Conservation (phyloP, 2,329 filamentous ascomycete species). For the Verticillium longisporum region DNA sequence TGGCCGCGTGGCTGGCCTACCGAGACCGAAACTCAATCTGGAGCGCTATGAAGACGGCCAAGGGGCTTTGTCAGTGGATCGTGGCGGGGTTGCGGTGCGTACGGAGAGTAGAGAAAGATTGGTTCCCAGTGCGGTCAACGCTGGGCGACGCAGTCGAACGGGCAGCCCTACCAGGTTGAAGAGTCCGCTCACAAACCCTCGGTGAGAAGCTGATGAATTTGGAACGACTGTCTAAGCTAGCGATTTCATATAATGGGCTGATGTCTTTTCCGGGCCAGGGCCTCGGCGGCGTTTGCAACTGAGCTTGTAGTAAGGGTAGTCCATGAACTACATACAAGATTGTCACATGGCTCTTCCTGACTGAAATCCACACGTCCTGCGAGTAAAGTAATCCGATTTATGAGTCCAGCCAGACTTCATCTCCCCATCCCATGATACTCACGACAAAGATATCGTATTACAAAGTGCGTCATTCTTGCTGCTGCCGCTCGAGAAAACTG, state of each 20-base stretch:
- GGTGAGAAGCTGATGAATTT: slow-evolving; percentile 16
- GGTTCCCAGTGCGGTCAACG: slow-evolving; percentile 47
- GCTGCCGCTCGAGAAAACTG: slow-evolving; percentile 69
- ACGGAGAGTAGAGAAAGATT: slow-evolving; percentile 84
- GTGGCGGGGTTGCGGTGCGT: slow-evolving; percentile 69
- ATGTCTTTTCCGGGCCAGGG: neutral
- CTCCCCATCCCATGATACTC: too few relatives aligned
- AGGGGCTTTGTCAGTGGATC: slow-evolving; percentile 43
- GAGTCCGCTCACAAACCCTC: slow-evolving; percentile 46
- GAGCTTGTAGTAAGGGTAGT: neutral
- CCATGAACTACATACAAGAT: too few relatives aligned
- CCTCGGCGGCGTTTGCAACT: neutral
- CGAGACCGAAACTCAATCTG: slow-evolving; percentile 56
- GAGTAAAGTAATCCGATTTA: too few relatives aligned
- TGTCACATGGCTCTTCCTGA: too few relatives aligned
- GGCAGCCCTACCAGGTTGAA: slow-evolving; percentile 53
- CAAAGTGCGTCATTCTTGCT: slow-evolving; percentile 11
- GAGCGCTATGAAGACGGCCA: slow-evolving; percentile 40
- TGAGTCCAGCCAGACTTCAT: too few relatives aligned
- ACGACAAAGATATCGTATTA: too few relatives aligned
- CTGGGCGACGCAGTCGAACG: slow-evolving; percentile 50
- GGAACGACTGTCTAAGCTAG: slow-evolving; percentile 28
- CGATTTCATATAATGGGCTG: neutral
- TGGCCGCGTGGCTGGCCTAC: slow-evolving; percentile 58
- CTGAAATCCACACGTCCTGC: too few relatives aligned